phyloP scores from a whole-genome alignment of 2,329 filamentous ascomycete genomes.

The Phyllosticta capitalensis region DNA sequence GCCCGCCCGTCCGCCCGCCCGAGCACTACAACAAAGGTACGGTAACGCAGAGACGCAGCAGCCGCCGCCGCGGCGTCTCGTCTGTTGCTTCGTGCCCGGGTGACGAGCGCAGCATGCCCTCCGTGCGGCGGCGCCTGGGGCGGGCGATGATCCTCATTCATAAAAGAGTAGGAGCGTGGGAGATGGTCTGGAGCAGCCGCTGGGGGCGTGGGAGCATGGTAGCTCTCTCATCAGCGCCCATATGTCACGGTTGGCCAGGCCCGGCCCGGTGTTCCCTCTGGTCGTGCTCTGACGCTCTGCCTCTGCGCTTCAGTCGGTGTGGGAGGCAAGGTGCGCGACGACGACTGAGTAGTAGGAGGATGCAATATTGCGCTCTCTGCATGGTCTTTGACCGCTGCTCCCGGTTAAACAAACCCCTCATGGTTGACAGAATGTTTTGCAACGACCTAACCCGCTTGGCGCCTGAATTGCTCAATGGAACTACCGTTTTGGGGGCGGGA shows the following conservation, averaged over 20 bases:
- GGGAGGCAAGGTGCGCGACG: constrained; percentile 5
- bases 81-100: neutral
- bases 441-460: constrained; percentile 1
- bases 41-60: neutral
- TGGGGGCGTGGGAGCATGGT: neutral
- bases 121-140: constrained; percentile 9
- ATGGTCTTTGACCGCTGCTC: constrained; percentile 6
- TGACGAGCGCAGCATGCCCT: constrained; percentile 2
- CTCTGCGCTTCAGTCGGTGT: too few species aligned
- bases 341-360: constrained; percentile 2
- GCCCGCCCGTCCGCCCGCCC: neutral
- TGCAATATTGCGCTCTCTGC: neutral
- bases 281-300: constrained; percentile 1
- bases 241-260: neutral
- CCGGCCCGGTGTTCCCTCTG: constrained; percentile 10
- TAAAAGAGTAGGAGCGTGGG: neutral
- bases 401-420: constrained; percentile 2
- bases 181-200: constrained; percentile 9
- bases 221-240: neutral
- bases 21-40: neutral
- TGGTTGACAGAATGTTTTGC: neutral
- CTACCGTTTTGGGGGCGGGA: neutral
- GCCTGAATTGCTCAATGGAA: constrained; percentile 8
- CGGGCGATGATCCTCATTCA: constrained; percentile 9
- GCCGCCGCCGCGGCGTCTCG: neutral